These are phyloP conservation scores for Melastoma candidum DNA, from an alignment of 441 rosid genomes.

Conservation along the genomic window DNA sequence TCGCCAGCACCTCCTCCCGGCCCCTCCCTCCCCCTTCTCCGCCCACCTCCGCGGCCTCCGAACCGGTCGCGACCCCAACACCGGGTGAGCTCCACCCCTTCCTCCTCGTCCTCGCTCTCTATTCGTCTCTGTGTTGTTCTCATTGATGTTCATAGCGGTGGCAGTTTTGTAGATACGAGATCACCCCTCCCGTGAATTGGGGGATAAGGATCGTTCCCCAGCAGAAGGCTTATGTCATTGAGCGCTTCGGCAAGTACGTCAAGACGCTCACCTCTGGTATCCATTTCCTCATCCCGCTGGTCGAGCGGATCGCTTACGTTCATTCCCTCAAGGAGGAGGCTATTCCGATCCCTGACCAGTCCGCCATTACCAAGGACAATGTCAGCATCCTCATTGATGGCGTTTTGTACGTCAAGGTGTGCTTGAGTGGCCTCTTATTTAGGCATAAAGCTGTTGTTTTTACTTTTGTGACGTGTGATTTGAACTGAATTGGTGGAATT, in stretches of 20 bases:
- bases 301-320: slow-evolving; percentile 86
- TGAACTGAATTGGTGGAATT: neutral
- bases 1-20: no score
- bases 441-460: neutral
- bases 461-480: neutral
- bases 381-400: slow-evolving; percentile 87
- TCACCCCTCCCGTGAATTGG: slow-evolving; percentile 17
- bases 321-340: slow-evolving; percentile 98
- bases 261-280: slow-evolving; percentile 79
- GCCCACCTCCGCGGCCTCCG: no score
- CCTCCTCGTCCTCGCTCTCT: no score
- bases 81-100: no score
- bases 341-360: slow-evolving; percentile 73
- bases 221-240: slow-evolving; percentile 70
- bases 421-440: neutral
- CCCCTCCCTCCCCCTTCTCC: no score
- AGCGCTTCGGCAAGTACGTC: slow-evolving; percentile 64
- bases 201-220: slow-evolving; percentile 86
- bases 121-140: no score
- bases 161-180: neutral
- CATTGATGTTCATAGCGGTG: no score
- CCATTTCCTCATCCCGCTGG: slow-evolving; percentile 74
- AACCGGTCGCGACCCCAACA: no score
- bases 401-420: slow-evolving; percentile 79
- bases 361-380: slow-evolving; percentile 88